Evolutionary conservation across 495 filamentous ascomycete genomes (phyloP), one percentile per base, ranked within the genome.

Genomic region (Neurospora sp.): DNA sequence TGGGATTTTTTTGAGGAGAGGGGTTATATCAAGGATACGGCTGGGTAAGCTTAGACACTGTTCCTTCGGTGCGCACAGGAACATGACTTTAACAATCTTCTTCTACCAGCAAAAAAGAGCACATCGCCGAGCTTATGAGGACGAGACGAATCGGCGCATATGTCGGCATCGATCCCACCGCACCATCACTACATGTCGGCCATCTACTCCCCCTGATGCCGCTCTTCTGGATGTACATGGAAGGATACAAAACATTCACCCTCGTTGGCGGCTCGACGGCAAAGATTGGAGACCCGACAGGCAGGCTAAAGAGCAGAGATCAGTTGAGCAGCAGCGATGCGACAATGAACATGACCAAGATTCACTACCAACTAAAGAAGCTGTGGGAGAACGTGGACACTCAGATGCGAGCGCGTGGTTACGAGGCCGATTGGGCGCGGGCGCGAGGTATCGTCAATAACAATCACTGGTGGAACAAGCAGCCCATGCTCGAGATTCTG

Each of bases 181-280:
- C 95, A 4, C 86, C 88, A 37, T 97, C 94, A 5, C 83, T 98
- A 75, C 96, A 99, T 79, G 85, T 98, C 71, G 96, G 96, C 39
- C 94, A 99, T 80, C 88, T 99, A 71, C 82, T 98, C 11, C 95
- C 96, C 10, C 86, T 98, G 53, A 98, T 99, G 96, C 89, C 93
- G 1, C 81, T 98, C 38, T 95, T 94, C 73, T 98, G 96, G 92
- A 91, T 93, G 84, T 96, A 95, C 79, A 84, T 97, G 46, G 88
- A 94, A 82, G 95, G 96, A 16, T 90, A 92, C 75, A 85, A 88
- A 39, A 85, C 92, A 16, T 86, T 92, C 31, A 91, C 90, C 69
- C 80, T 99, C 73, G 85, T 98, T 73, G 95, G 95, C 37, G 94
- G 93, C 71, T 88, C 93, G 9, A 99, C 96, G 1, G 91, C 90